Evolutionary conservation across 192 early-diverging fungal species (phyloP).

Genomic region (Mortierella alpina): DNA sequence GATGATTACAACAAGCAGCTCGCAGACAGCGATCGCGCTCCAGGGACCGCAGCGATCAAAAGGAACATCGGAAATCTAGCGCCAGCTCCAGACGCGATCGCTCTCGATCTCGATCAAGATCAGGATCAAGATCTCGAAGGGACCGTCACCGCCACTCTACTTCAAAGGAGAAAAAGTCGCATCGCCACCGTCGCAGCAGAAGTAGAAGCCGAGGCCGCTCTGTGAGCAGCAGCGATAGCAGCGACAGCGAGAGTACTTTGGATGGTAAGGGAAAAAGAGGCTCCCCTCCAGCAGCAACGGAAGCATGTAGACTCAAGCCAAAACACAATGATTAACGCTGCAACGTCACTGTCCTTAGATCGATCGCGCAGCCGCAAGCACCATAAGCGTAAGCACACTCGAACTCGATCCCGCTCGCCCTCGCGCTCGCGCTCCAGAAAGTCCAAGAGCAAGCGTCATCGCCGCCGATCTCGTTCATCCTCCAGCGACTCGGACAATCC

Average conservation of each 20-base stretch:
- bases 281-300: too few species aligned
- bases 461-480: conserved; percentile 24
- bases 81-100: conserved; percentile 4
- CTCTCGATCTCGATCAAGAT: conserved; percentile 19
- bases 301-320: too few species aligned
- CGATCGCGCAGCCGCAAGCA: conserved; percentile 24
- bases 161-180: background rate
- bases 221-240: background rate
- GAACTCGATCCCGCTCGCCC: conserved; percentile 7
- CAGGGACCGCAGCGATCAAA: conserved; percentile 12
- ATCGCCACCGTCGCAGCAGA: conserved; percentile 21
- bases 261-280: background rate
- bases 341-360: conserved; percentile 1
- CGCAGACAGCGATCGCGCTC: conserved; percentile 36
- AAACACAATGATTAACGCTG: background rate
- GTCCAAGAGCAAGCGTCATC: conserved; percentile 41
- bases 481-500: conserved; percentile 45
- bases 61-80: conserved; percentile 1
- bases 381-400: conserved; percentile 27
- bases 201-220: conserved; percentile 27
- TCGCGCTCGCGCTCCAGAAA: conserved; percentile 33
- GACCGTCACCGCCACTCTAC: conserved; percentile 13
- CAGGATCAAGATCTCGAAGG: conserved; percentile 10
- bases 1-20: background rate
- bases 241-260: conserved; percentile 6